Base-by-base conservation (phyloP, 371 early-diverging fungal species). In the Rhizopus stolonifer region DNA sequence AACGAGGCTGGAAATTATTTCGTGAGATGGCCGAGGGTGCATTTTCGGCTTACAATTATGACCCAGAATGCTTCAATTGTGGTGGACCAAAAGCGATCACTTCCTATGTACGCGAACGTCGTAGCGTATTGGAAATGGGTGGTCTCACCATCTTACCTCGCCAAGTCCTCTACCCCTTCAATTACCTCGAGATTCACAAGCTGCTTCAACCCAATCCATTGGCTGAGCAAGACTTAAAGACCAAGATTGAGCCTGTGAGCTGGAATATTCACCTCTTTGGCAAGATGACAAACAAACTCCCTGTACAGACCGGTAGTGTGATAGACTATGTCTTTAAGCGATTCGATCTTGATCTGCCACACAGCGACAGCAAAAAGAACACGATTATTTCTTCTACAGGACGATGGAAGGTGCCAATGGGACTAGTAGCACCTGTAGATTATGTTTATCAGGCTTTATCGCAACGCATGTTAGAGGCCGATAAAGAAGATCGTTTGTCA, bases 81-180 rank as follows among this genome's bases (percentile, higher is more conserved):
- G 74, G 78, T 15, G 86, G 86, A 3, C 83, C 84, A 19, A 79
- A 77, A 40, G 84, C 83, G 1, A 79, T 85, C 34, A 83, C 86
- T 2, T 65, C 69, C 0, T 85, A 85, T 54, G 83, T 83, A 3
- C 76, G 76, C 36, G 56, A 71, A 3, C 74, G 83, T 33, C 72
- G 77, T 11, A 55, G 50, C 3, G 58, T 70, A 2, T 52, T 84
- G 15, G 81, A 79, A 60, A 61, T 60, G 7, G 74, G 64, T 25
- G 82, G 82, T 0, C 59, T 84, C 4, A 65, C 65, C 0, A 81
- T 84, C 42, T 38, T 84, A 18, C 80, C 81, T 0, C 73, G 73
- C 24, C 60, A 74, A 32, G 76, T 73, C 0, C 61, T 84, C 2
- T 84, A 82, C 34, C 84, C 84, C 3, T 67, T 68, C 43, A 77